Base-by-base conservation (phyloP, 805 yeast genomes). In the Maudiozyma turicensis region DNA sequence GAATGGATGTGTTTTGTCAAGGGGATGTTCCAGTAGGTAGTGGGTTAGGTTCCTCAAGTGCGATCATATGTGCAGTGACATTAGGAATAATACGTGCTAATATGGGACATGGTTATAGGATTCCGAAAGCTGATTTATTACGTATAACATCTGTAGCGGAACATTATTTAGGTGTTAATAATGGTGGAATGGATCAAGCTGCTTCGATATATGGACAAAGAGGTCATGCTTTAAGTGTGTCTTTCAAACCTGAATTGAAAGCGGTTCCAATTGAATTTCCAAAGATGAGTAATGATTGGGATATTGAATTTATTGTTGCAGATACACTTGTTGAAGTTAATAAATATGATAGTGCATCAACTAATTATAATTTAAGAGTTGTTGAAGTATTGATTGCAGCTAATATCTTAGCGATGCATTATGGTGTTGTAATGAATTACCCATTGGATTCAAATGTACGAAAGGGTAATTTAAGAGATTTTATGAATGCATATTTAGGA, bases 121-220 rank as follows among this genome's bases (percentile, higher is more conserved):
- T 81, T 43, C 54, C 77, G 46, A 80, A 81, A 57, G 63, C 70
- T 8, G 81, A 74, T 50, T 69, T 84, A 50, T 78, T 82, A 31
- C 64, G 68, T 45, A 77, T 82, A 45, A 81, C 88, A 6, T 81
- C 78, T 41, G 79, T 76, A 4, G 78, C 82, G 37, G 89, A 83
- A 59, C 86, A 82, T 64, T 78, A 78, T 48, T 78, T 84, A 26
- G 89, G 89, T 29, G 84, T 83, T 46, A 82, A 80, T 58, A 80
- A 83, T 38, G 90, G 89, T n/a, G 89, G 90, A 35, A 77, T 83
- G 84, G 89, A 83, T 60, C 89, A 84, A 66, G 75, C 84, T 43
- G 87, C 89, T 2, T 77, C 85, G 0, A 72, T 84, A 29, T 81
- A 75, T 54, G 89, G 89, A 11, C 77, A 75, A 55, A 66, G 65